Base-by-base conservation (phyloP, 352 stramenopile species). In the Lagenidium sp. region DNA sequence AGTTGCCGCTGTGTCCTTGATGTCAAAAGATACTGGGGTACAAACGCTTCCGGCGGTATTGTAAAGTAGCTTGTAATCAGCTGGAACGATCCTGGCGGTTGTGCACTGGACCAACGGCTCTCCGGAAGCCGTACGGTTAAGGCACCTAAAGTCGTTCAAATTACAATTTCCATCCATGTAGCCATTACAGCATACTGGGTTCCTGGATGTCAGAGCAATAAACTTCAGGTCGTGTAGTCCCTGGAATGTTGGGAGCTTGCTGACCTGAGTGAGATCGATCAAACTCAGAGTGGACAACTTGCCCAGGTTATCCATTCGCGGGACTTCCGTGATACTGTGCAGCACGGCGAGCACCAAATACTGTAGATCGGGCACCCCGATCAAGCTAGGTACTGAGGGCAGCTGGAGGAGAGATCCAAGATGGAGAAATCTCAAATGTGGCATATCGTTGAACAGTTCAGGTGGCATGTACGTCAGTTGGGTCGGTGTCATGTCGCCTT, bases 401-500 rank as follows among this genome's bases (percentile, higher is more conserved):
- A 51, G 29, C 18, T 41, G 36, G 2, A 28, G 2, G 10, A 51
- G n/a, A 28, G 35, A 36, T 4, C 44, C 44, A n/a, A 51, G 16
- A 28, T 51, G 44, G 19, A 51, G 36, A 19, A 51, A 44, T n/a
- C 31, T 15, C 23, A 51, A 26, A 12, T 42, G 36, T 4, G n/a
- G 20, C 24, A 36, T 44, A 12, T 30, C 18, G 7, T 23, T 6
- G 16, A 51, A 44, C n/a, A 43, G 15, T 11, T 49, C 42, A 8
- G 34, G 18, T 11, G 10, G 1, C 34, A 18, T 18, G 16, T 15
- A 34, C 10, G 29, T 34, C 10, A 34, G 29, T 34, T n/a, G 29
- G 35, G 12, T 38, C 21, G 35, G 15, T 41, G 35, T 11, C 18
- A 21, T 26, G 12, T 21, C n/a, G 12, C 8, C 18, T 41, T n/a